These are phyloP conservation scores for Rhodomyrtus psidioides DNA, from an alignment of 441 rosid species.

Conservation along the genomic window DNA sequence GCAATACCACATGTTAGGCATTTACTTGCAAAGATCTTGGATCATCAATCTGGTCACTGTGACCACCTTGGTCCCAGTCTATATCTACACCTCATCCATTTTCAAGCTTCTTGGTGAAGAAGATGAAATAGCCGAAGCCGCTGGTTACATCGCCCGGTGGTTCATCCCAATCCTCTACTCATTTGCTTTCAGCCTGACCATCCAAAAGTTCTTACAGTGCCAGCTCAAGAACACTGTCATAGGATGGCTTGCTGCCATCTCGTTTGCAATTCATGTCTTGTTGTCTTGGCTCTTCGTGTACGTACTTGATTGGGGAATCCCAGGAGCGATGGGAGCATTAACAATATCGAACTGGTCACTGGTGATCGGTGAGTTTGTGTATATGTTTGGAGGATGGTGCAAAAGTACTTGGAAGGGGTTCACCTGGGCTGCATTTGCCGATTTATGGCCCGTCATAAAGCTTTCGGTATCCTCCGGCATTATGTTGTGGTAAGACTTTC, in stretches of 20 bases:
- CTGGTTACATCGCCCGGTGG: neutral
- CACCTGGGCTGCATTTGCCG: neutral
- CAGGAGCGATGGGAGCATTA: neutral
- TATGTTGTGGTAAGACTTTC: neutral
- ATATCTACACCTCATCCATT: neutral
- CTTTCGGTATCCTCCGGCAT: neutral
- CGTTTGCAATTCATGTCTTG: neutral
- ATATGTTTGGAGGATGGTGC: neutral
- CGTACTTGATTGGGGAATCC: neutral
- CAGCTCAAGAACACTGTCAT: neutral
- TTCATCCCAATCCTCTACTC: neutral
- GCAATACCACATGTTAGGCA: conserved; percentile 11
- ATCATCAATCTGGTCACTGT: neutral
- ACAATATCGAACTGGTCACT: neutral
- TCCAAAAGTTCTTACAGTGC: neutral
- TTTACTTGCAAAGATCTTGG: conserved; percentile 10
- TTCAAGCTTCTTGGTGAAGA: conserved; percentile 7
- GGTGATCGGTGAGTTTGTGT: neutral
- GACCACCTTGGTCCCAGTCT: neutral
- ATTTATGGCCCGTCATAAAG: neutral
- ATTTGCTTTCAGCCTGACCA: neutral
- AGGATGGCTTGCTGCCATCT: neutral
- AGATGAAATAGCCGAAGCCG: neutral
- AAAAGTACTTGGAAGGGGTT: neutral
- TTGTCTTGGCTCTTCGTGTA: neutral